Conservation (phyloP, 2,329 filamentous ascomycete species). For the Trichoderma arundinaceum region DNA sequence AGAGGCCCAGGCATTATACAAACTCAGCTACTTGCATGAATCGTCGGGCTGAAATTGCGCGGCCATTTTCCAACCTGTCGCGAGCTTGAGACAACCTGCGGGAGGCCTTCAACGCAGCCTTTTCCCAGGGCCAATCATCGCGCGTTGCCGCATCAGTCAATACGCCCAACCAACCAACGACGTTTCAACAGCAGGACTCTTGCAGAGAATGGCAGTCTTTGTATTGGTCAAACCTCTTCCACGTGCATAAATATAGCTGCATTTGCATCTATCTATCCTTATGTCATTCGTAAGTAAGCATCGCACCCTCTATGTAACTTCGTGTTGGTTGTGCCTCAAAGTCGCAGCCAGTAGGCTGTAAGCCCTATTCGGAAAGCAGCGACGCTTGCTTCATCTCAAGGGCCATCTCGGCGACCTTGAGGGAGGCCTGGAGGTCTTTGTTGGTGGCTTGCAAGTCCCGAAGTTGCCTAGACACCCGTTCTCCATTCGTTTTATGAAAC, state of each 20-base stretch:
- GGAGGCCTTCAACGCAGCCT: too few species aligned
- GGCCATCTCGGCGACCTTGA: background rate
- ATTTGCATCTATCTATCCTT: background rate
- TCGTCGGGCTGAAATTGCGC: background rate
- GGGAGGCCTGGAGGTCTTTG: conserved; percentile 16
- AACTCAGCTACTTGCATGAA: background rate
- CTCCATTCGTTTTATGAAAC: conserved; percentile 26
- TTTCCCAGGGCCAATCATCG: conserved; percentile 5
- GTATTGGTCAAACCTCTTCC: background rate
- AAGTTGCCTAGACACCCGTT: conserved; percentile 11
- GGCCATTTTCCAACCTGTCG: background rate
- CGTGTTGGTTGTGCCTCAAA: background rate
- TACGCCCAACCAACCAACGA: background rate
- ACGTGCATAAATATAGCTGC: background rate
- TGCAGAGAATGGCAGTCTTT: background rate
- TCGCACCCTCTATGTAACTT: background rate
- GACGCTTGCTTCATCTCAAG: background rate
- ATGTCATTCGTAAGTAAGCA: background rate
- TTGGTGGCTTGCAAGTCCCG: conserved; percentile 20
- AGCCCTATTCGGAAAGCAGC: background rate
- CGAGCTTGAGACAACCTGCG: background rate
- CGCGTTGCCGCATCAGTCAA: background rate
- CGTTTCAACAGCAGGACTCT: background rate
- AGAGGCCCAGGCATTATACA: too few species aligned
- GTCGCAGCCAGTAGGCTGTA: background rate